Evolutionary conservation across 2,329 filamentous ascomycete genomes (phyloP).

Genomic region (Colletotrichum truncatum): DNA sequence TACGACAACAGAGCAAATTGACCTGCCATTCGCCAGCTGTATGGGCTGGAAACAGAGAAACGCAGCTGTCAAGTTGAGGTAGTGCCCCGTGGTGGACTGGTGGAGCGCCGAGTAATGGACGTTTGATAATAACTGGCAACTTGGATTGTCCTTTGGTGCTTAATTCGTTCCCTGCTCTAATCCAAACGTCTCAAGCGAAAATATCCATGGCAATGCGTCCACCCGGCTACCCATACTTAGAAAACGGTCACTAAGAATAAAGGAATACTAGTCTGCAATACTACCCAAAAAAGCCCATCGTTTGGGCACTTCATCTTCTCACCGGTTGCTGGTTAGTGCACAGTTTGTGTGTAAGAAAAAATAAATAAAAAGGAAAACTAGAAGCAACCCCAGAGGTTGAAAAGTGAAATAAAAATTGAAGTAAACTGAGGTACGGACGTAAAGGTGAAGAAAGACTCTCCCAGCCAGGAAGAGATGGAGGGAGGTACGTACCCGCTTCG

Average conservation of each 20-base stretch:
- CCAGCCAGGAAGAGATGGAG: too few relatives aligned
- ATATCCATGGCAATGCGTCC: conserved; percentile 6
- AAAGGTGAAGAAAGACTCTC: too few relatives aligned
- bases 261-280: not conserved
- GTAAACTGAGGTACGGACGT: too few relatives aligned
- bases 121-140: conserved; percentile 3
- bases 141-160: not conserved
- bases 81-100: conserved; percentile 1
- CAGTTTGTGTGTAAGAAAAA: not conserved
- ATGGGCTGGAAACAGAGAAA: not conserved
- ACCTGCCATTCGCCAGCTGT: not conserved
- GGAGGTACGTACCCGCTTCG: too few relatives aligned
- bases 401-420: not conserved
- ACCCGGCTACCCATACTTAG: not conserved
- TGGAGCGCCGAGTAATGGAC: not conserved
- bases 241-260: not conserved
- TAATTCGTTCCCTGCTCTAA: conserved; percentile 9
- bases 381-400: too few relatives aligned
- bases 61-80: conserved; percentile 2
- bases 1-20: not conserved
- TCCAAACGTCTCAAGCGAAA: not conserved
- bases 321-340: too few relatives aligned
- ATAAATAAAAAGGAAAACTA: too few relatives aligned
- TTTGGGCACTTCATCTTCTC: not conserved
- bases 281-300: not conserved